Percentiles rank a stretch among this genome's conserved stretches.
phyloP scores from a whole-genome alignment of 148 eudicot species.

The Cornus florida region DNA sequence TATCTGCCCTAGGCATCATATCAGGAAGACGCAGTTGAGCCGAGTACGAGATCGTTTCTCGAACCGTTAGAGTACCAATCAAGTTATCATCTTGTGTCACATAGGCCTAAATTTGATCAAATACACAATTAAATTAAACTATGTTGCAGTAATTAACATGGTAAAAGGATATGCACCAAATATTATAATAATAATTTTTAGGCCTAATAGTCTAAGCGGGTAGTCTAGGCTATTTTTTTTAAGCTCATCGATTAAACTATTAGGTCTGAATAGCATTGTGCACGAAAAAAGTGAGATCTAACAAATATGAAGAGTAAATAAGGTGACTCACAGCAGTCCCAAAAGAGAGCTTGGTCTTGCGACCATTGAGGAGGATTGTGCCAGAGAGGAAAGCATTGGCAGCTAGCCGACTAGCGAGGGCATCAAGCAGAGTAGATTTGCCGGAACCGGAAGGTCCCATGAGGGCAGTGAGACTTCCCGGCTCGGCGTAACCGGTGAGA shows the following conservation, averaged over 20 bases:
- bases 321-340: constrained; percentile 76
- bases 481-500: constrained; percentile 88
- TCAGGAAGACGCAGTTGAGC: constrained; percentile 83
- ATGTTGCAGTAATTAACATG: neutral
- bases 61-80: constrained; percentile 90
- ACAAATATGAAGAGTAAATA: neutral
- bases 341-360: constrained; percentile 80
- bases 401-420: constrained; percentile 81
- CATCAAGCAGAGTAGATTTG: constrained; percentile 85
- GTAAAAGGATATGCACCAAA: neutral
- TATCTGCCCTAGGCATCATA: constrained; percentile 72
- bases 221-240: no score
- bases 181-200: no score
- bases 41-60: constrained; percentile 89
- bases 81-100: constrained; percentile 97
- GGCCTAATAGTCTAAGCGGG: no score
- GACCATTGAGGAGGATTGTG: constrained; percentile 74
- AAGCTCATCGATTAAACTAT: no score
- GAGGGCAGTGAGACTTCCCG: constrained; percentile 77
- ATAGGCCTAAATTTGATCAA: constrained; percentile 57
- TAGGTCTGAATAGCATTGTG: no score
- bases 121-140: neutral
- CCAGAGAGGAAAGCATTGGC: constrained; percentile 92
- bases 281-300: neutral
- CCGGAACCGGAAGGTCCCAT: constrained; percentile 99